These are phyloP conservation scores for Monosporascus cannonballus DNA, from an alignment of 2,329 filamentous ascomycete species.

Conservation along the genomic window DNA sequence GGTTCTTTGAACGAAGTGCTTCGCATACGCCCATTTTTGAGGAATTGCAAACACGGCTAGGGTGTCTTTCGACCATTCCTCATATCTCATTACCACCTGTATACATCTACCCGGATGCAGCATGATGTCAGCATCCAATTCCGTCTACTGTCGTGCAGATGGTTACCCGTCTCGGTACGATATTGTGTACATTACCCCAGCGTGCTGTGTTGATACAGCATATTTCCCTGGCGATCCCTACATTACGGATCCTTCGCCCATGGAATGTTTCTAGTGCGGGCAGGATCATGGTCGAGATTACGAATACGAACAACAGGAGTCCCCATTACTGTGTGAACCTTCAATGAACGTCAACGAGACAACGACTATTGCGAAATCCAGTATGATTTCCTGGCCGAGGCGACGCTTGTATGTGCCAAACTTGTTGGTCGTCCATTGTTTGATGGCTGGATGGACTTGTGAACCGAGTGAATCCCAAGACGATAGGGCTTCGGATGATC, in stretches of 20 bases:
- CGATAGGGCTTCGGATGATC: too few relatives aligned
- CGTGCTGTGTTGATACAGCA: neutral
- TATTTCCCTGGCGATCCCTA: neutral
- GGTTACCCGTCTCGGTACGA: neutral
- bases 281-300: neutral
- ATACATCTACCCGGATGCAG: neutral
- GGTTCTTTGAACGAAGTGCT: neutral
- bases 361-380: neutral
- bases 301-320: neutral
- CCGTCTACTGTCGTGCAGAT: neutral
- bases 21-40: neutral
- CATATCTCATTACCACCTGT: neutral
- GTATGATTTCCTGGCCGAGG: neutral
- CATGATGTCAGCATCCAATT: neutral
- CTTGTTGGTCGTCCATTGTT: too few relatives aligned
- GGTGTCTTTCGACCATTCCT: neutral
- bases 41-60: neutral
- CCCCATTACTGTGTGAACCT: neutral
- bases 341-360: neutral
- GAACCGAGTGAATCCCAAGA: too few relatives aligned
- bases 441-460: too few relatives aligned
- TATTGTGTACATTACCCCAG: neutral
- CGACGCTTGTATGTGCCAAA: too few relatives aligned
- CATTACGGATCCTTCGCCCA: neutral
- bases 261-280: neutral